Percentiles rank a stretch among this genome's conserved stretches.
Evolutionary conservation across 73 alveolate genomes (phyloP).

Genomic region (Tetrahymena borealis): DNA sequence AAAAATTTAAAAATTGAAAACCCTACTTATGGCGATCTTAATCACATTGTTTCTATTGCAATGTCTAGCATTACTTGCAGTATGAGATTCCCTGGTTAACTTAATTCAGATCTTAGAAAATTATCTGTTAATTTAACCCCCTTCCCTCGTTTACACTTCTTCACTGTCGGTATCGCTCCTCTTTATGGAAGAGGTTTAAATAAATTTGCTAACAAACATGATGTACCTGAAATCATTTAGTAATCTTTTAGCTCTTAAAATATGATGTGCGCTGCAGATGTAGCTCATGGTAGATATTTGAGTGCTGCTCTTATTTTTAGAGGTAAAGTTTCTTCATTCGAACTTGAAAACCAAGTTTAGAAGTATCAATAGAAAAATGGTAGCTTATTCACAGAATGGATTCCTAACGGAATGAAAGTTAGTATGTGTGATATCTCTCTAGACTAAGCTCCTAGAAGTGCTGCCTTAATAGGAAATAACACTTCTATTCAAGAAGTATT

Average conservation of each 20-base stretch:
- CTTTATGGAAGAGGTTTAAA: constrained; percentile 22
- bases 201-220: background rate
- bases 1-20: constrained; percentile 33
- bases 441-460: constrained; percentile 1
- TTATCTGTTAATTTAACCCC: constrained; percentile 54
- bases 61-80: constrained; percentile 56
- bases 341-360: constrained; percentile 77
- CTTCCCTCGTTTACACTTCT: constrained; percentile 62
- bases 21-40: constrained; percentile 47
- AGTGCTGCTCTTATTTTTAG: constrained; percentile 26
- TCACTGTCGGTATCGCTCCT: constrained; percentile 57
- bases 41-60: constrained; percentile 45
- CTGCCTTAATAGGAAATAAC: constrained; percentile 25
- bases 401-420: constrained; percentile 32
- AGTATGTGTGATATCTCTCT: constrained; percentile 20
- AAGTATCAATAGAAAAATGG: constrained; percentile 69
- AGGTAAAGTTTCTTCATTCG: constrained; percentile 55
- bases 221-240: constrained; percentile 4
- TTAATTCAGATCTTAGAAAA: constrained; percentile 54
- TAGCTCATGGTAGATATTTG: constrained; percentile 14
- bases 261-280: constrained; percentile 36
- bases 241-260: constrained; percentile 27
- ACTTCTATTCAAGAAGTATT: constrained; percentile 35
- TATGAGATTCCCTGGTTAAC: constrained; percentile 60
- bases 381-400: constrained; percentile 27